Base-by-base conservation (phyloP, 257 asterid genomes). In the Echium plantagineum region DNA sequence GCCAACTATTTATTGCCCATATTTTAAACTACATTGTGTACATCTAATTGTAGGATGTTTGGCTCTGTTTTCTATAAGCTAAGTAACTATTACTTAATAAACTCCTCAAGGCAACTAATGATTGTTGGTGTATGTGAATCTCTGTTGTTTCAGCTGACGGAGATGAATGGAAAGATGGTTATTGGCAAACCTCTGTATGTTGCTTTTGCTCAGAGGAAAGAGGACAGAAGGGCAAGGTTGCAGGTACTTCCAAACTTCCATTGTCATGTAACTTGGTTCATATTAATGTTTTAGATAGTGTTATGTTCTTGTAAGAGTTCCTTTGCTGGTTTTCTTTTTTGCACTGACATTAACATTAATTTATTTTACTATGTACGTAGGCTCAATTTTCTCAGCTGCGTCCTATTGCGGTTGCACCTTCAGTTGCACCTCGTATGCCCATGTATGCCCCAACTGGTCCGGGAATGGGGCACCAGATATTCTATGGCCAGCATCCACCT, bases 201-300 rank as follows among this genome's bases (percentile, higher is more conserved):
- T 71, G 95, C 97, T 46, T 81, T 78, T 80, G 97, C 97, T 59
- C 94, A 90, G 65, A 80, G 95, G 75, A 90, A 90, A 68, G 97
- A 90, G 72, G 97, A 87, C 70, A 85, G 97, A 72, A 77, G 89
- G 75, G 95, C 95, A 46, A 82, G 85, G 59, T 73, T 90, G 66
- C 91, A 90, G 96, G 97, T 90, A 85, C 42, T 62, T 22, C 8
- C 31, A 35, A 2, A 46, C 46, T 61, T 5, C 54, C 22, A 15
- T 64, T 49, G 20, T 55, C 59, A 46, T 17, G 47, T 16, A 21
- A 20, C 21, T 60, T 20, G 56, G 13, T 22, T 42, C 49, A 10
- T 42, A 42, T 10, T 12, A 42, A 13, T 35, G 10, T 12, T 42
- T 42, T 42, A 12, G 49, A 42, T 42, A 42, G 16, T 42, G 15